These are phyloP conservation scores for Naganishia friedmannii DNA, from an alignment of 768 basidiomycete genomes.

Conservation along the genomic window DNA sequence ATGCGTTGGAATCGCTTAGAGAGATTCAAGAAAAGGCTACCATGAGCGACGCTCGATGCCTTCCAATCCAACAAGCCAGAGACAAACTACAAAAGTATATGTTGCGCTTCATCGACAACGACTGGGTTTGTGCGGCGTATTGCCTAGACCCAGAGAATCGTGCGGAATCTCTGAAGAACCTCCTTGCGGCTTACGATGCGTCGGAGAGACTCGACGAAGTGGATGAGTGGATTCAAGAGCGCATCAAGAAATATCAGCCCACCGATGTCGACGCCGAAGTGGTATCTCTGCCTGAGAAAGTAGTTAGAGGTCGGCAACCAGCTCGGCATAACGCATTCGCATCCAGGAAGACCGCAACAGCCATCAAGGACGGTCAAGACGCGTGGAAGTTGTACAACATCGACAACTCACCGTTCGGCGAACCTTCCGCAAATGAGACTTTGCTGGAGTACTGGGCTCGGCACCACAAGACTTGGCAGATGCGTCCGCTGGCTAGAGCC, in stretches of 20 bases:
- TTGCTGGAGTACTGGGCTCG: conserved; percentile 2
- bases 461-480: background rate
- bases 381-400: background rate
- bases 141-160: conserved; percentile 3
- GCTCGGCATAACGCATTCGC: too few species aligned
- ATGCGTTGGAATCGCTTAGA: background rate
- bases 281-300: too few species aligned
- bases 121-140: conserved; percentile 6
- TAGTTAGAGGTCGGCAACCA: too few species aligned
- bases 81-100: background rate
- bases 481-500: background rate
- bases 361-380: background rate
- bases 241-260: too few species aligned
- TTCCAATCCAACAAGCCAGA: background rate
- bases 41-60: background rate
- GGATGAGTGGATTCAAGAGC: too few species aligned
- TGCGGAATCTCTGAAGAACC: background rate
- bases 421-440: background rate
- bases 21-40: background rate
- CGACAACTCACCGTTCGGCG: background rate
- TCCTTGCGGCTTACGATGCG: background rate
- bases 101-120: background rate
- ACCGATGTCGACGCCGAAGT: too few species aligned
- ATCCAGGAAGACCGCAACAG: too few species aligned
- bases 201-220: too few species aligned